Percentiles rank a stretch among this genome's conserved stretches.
These are phyloP conservation scores for Termitomyces sp. DNA, from an alignment of 768 basidiomycete genomes.

Conservation along the genomic window DNA sequence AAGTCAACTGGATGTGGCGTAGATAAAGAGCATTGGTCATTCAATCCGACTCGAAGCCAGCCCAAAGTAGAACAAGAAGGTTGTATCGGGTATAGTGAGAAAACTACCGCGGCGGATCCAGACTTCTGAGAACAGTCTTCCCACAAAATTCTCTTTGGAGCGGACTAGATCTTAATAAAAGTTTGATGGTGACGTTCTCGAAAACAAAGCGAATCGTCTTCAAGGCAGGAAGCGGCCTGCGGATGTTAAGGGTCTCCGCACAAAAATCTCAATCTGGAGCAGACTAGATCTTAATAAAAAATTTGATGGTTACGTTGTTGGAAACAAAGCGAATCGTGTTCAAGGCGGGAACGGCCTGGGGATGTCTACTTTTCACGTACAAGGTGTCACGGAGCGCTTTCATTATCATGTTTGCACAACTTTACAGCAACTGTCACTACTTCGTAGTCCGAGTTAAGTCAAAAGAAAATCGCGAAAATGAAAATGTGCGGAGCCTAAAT, in stretches of 20 bases:
- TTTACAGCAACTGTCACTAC: not conserved
- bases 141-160: not conserved
- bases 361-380: not conserved
- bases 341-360: not conserved
- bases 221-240: not conserved
- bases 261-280: not conserved
- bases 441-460: not conserved
- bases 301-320: not conserved
- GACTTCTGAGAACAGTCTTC: not conserved
- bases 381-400: not conserved
- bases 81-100: too few species aligned
- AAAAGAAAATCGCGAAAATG: not conserved
- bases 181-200: not conserved
- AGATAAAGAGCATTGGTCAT: not conserved
- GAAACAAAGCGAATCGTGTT: not conserved
- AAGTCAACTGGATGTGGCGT: not conserved
- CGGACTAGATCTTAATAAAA: too few species aligned
- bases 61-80: not conserved
- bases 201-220: not conserved
- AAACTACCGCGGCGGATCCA: not conserved
- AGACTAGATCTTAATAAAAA: not conserved
- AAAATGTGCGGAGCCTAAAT: not conserved
- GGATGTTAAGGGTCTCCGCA: not conserved
- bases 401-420: not conserved
- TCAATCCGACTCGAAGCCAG: not conserved